Evolutionary conservation across 2,329 filamentous ascomycete genomes (phyloP).

Genomic region (Helotiales sp.): DNA sequence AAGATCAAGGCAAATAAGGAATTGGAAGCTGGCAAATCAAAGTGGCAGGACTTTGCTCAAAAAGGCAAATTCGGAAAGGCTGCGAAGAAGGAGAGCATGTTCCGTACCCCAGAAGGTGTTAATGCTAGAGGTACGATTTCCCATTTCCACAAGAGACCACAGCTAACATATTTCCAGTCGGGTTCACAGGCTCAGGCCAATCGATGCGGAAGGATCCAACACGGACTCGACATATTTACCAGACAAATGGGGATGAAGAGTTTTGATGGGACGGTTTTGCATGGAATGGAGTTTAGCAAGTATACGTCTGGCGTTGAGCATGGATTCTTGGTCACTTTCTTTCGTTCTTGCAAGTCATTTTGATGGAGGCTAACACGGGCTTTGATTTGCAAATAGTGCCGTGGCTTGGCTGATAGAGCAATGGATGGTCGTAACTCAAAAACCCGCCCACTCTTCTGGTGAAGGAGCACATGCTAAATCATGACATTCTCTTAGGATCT

Average conservation of each 20-base stretch:
- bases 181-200: conserved; percentile 93
- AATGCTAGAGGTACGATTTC: conserved; percentile 73
- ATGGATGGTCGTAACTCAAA: conserved; percentile 23
- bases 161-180: conserved; percentile 61
- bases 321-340: conserved; percentile 31
- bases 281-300: conserved; percentile 28
- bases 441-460: conserved; percentile 2
- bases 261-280: conserved; percentile 5
- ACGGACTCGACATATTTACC: conserved; percentile 81
- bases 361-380: conserved; percentile 46
- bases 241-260: conserved; percentile 72
- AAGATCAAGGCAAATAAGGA: conserved; percentile 91
- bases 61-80: conserved; percentile 71
- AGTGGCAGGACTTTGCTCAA: conserved; percentile 90
- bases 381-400: conserved; percentile 6
- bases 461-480: conserved; percentile 18
- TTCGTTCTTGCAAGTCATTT: conserved; percentile 17
- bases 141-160: neutral
- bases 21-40: conserved; percentile 84
- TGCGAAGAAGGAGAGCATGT: conserved; percentile 92
- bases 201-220: conserved; percentile 91
- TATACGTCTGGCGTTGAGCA: conserved; percentile 34
- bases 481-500: conserved; percentile 12
- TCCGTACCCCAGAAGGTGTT: conserved; percentile 84
- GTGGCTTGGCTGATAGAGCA: conserved; percentile 5